Evolutionary conservation across 2,329 filamentous ascomycete genomes (phyloP), one percentile per base, ranked within the genome.

Genomic region (Penicillium griseofulvum): DNA sequence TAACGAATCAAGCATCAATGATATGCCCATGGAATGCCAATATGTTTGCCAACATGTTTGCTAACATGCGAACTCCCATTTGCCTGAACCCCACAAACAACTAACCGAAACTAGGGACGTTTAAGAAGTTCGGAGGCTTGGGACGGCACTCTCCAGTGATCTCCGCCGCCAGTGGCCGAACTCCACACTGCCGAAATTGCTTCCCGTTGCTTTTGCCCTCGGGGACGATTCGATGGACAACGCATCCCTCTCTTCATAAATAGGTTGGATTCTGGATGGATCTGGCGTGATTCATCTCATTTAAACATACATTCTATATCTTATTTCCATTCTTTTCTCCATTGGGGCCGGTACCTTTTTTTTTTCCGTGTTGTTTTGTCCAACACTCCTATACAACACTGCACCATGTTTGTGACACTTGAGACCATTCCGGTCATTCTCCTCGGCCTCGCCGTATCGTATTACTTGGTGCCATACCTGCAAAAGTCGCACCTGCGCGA

Each of bases 381-480:
- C n/a, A 31, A 33, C 36, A 54, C 37, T 38, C 38, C 44, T 42
- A 42, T 45, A 54, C 16, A 31, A 34, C 39, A 31, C 45, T n/a
- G 29, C 50, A 52, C 29, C 24, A 75, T 74, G 71, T 37, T 74
- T 10, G 14, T 71, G 47, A 63, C 67, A 16, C 56, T 66, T 3
- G 54, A 73, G 12, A 57, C 68, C 41, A 62, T 63, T 5, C 74
- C 74, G 5, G 76, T 71, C 50, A 55, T 70, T 2, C 69, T 85
- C 34, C 67, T 84, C 24, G 77, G 79, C 28, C 56, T 84, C 14
- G 75, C 79, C 0, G 60, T 82, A 29, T 71, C 83, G 26, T 85
- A 80, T 73, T 86, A 80, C 64, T 41, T 85, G 36, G 68, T 85
- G 24, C 84, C 84, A 0, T 86, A 84, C 68, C 62, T 86, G 39